Evolutionary conservation across 768 basidiomycete genomes (phyloP).

Genomic region (Rhizopogon rudus): DNA sequence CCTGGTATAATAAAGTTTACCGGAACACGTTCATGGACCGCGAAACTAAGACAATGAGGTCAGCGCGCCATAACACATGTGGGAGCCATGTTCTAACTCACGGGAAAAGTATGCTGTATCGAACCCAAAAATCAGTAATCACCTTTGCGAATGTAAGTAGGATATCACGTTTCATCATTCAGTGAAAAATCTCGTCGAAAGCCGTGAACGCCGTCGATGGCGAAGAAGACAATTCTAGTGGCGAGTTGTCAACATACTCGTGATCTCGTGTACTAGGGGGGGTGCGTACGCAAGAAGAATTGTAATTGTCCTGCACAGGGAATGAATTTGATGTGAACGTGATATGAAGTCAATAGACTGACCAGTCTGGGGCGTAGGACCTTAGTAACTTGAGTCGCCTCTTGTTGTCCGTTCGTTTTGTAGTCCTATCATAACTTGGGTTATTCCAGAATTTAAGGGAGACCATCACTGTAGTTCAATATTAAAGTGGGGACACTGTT

Average conservation of each 20-base stretch:
- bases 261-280: background rate
- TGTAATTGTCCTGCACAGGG: conserved; percentile 54
- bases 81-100: conserved; percentile 4
- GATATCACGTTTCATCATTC: conserved; percentile 64
- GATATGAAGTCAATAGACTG: conserved; percentile 13
- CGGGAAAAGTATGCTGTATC: conserved; percentile 19
- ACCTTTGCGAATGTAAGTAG: conserved; percentile 5
- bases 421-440: conserved; percentile 2
- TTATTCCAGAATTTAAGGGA: background rate
- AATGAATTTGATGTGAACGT: conserved; percentile 1
- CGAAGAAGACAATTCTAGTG: conserved; percentile 54
- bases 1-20: conserved; percentile 33
- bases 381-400: conserved; percentile 39
- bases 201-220: conserved; percentile 60
- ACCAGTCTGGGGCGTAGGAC: conserved; percentile 81
- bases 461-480: background rate
- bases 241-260: background rate
- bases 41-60: conserved; percentile 40
- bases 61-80: background rate
- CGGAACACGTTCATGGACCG: conserved; percentile 74
- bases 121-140: conserved; percentile 9
- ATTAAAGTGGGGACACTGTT: too few relatives aligned
- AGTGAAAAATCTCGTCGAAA: conserved; percentile 78
- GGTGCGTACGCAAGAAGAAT: conserved; percentile 55
- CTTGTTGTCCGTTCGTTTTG: conserved; percentile 18